Percentiles rank a stretch among this genome's conserved stretches.
Evolutionary conservation across 495 filamentous ascomycete species (phyloP).

Genomic region (Neurospora sublineolata): DNA sequence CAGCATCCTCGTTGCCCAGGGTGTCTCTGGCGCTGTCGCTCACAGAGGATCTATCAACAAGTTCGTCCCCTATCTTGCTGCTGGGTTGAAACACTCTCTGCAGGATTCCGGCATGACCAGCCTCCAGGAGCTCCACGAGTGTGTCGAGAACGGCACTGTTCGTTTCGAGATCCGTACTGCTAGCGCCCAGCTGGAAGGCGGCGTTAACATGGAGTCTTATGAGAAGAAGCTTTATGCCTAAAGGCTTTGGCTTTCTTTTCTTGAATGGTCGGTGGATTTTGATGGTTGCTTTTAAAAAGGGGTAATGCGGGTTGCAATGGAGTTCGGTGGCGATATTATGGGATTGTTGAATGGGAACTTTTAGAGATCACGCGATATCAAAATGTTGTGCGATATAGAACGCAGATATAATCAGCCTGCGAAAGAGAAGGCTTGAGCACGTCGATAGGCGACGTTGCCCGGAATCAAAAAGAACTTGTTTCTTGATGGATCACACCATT

Average conservation of each 20-base stretch:
- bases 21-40: conserved; percentile 64
- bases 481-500: background rate
- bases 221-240: conserved; percentile 99
- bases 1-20: conserved; percentile 87
- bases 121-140: conserved; percentile 61
- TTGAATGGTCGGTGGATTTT: background rate
- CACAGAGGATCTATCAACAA: conserved; percentile 69
- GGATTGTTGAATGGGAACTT: background rate
- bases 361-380: background rate
- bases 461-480: background rate
- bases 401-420: background rate
- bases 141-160: conserved; percentile 63
- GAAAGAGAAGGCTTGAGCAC: background rate
- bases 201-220: conserved; percentile 94
- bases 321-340: background rate
- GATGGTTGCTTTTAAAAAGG: background rate
- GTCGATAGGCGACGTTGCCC: background rate
- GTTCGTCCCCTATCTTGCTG: conserved; percentile 90
- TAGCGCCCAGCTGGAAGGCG: conserved; percentile 89
- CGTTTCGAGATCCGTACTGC: conserved; percentile 90
- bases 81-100: conserved; percentile 90
- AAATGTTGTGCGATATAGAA: background rate
- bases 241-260: background rate
- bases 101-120: conserved; percentile 88
- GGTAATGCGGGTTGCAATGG: background rate